phyloP scores from a whole-genome alignment of 1,284 basidiomycete species.

The Cutaneotrichosporon cavernicola region DNA sequence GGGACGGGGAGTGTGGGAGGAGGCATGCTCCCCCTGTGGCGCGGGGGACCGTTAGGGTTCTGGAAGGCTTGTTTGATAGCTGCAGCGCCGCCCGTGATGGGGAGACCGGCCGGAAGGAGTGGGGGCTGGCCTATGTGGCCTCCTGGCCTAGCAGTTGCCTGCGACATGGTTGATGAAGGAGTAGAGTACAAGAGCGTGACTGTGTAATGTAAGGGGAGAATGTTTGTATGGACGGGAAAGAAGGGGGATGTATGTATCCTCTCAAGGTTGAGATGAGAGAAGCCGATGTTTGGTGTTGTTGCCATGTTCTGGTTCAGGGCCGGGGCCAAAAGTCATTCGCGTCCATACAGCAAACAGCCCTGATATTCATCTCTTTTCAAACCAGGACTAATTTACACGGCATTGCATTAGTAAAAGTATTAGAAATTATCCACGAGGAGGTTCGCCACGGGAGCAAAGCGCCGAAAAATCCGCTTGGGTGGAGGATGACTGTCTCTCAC shows the following conservation, averaged over 20 bases:
- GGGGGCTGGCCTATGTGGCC: constrained; percentile 3
- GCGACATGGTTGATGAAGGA: constrained; percentile 17
- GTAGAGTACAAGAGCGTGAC: constrained; percentile 13
- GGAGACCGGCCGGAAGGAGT: constrained; percentile 9
- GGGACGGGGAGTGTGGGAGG: constrained; percentile 19
- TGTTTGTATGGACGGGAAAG: not conserved
- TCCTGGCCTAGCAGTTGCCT: constrained; percentile 1
- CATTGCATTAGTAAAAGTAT: not conserved
- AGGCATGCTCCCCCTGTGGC: constrained; percentile 17
- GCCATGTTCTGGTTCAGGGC: constrained; percentile 1
- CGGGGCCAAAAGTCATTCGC: constrained; percentile 5
- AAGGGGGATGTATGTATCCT: not conserved
- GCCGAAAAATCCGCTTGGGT: constrained; percentile 4
- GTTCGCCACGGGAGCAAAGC: constrained; percentile 5
- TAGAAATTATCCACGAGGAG: not conserved
- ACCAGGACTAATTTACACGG: not conserved
- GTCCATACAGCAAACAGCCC: not conserved
- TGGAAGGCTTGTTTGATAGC: constrained; percentile 8
- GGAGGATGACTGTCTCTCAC: not conserved
- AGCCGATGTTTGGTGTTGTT: constrained; percentile 8
- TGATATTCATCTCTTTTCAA: not conserved
- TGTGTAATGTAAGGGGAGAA: constrained; percentile 4
- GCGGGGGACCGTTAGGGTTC: not conserved
- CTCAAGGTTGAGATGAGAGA: not conserved
- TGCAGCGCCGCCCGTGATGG: constrained; percentile 11